phyloP scores from a whole-genome alignment of 2,329 filamentous ascomycete genomes.

The Fusarium sp. region DNA sequence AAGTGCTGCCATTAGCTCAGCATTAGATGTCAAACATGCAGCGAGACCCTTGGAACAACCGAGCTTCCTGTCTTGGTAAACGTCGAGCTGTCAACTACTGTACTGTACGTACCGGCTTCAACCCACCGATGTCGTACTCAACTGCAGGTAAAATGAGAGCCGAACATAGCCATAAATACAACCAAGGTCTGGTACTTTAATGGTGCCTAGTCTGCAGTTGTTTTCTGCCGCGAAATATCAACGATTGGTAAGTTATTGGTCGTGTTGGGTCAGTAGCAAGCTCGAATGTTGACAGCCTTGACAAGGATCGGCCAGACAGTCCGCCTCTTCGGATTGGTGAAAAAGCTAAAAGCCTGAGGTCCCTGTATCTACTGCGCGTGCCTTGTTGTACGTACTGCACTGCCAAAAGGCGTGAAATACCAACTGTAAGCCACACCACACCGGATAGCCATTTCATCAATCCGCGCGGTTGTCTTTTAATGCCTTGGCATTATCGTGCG shows the following conservation, averaged over 20 bases:
- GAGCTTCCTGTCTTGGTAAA: slow-evolving; percentile 44
- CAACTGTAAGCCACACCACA: slow-evolving; percentile 40
- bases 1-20: slow-evolving; percentile 39
- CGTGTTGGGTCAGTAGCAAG: slow-evolving; percentile 1
- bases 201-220: background rate
- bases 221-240: background rate
- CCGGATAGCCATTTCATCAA: slow-evolving; percentile 33
- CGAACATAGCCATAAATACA: background rate
- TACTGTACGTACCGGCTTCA: background rate
- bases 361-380: background rate
- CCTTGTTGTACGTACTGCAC: background rate
- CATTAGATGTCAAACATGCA: slow-evolving; percentile 37
- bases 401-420: slow-evolving; percentile 36
- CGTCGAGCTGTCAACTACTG: background rate
- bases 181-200: background rate
- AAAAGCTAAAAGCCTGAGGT: background rate
- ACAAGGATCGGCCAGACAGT: slow-evolving; percentile 1
- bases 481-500: slow-evolving; percentile 35
- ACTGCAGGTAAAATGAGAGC: background rate
- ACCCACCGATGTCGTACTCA: background rate
- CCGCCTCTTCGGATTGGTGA: background rate
- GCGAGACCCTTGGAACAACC: slow-evolving; percentile 32
- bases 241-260: background rate
- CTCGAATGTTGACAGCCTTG: background rate
- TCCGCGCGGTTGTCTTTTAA: slow-evolving; percentile 16